A percentile compares a stretch with the other conserved stretches of the same genome.
These are phyloP conservation scores for Euphrasia arctica DNA, from an alignment of 305 asterid genomes.

Conservation along the genomic window DNA sequence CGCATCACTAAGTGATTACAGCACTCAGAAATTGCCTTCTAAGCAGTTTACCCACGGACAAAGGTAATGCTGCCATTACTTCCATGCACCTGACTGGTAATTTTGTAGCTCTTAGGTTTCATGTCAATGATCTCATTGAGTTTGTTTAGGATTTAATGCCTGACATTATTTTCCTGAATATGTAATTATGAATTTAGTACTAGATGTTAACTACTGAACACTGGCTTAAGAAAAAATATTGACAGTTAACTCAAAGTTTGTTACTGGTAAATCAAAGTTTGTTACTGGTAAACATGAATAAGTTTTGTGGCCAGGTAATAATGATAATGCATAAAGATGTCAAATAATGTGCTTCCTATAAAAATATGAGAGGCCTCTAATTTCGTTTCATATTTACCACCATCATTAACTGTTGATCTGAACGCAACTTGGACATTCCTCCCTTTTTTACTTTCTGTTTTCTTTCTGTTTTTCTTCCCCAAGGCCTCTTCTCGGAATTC, in stretches of 20 bases:
- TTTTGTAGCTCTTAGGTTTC: slow-evolving; percentile 8
- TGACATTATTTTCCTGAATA: slow-evolving; percentile 2
- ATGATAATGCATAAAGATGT: too few species aligned
- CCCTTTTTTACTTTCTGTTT: neutral
- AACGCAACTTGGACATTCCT: slow-evolving; percentile 3
- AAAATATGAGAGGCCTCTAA: too few species aligned
- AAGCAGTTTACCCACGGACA: slow-evolving; percentile 66
- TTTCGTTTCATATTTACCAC: slow-evolving; percentile 1
- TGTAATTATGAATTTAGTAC: neutral
- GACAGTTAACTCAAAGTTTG: too few species aligned
- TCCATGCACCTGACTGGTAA: slow-evolving; percentile 5
- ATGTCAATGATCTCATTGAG: too few species aligned
- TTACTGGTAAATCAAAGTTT: too few species aligned
- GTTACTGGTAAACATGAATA: too few species aligned
- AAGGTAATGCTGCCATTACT: slow-evolving; percentile 49
- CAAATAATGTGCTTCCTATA: too few species aligned
- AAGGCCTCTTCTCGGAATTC: neutral
- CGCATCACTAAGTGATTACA: slow-evolving; percentile 79
- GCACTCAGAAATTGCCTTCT: slow-evolving; percentile 70
- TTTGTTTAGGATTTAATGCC: too few species aligned
- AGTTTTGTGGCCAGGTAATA: too few species aligned
- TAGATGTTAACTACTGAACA: neutral
- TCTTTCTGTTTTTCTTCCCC: neutral
- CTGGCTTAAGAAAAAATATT: too few species aligned
- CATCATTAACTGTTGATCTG: slow-evolving; percentile 12